A percentile compares a stretch with the other conserved stretches of the same genome.
Conservation (phyloP, 2,329 filamentous ascomycete species). For the Huntiella moniliformis region DNA sequence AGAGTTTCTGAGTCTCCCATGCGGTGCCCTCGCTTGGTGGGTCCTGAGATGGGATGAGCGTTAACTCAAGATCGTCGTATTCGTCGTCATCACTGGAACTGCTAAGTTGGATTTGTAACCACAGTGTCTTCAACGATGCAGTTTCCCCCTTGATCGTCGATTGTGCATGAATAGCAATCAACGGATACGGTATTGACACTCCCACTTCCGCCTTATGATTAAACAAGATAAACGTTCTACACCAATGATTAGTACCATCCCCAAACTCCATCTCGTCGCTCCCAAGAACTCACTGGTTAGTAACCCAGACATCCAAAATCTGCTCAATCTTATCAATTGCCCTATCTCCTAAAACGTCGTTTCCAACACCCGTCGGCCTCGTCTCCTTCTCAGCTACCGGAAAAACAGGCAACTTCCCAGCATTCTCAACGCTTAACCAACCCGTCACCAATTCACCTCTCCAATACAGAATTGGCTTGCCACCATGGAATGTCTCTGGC, state of each 20-base stretch:
- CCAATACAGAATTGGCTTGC: conserved; percentile 52
- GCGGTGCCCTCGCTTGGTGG: conserved; percentile 13
- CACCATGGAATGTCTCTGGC: conserved; percentile 50
- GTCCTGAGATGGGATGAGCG: conserved; percentile 33
- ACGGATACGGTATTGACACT: conserved; percentile 52
- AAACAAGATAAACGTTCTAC: conserved; percentile 39
- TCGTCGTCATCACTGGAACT: conserved; percentile 35
- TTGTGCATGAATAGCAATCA: conserved; percentile 57
- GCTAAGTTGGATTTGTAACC: conserved; percentile 50
- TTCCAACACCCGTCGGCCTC: conserved; percentile 18
- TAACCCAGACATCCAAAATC: conserved; percentile 37
- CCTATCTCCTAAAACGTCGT: conserved; percentile 17
- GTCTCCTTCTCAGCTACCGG: conserved; percentile 20
- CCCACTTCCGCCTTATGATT: conserved; percentile 38
- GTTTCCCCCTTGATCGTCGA: conserved; percentile 28
- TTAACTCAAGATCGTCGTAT: conserved; percentile 51
- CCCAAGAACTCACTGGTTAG: conserved; percentile 30
- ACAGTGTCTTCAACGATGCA: conserved; percentile 30
- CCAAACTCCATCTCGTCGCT: neutral
- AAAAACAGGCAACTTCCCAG: conserved; percentile 35
- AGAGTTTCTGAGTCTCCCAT: conserved; percentile 29
- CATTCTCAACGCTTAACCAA: conserved; percentile 35
- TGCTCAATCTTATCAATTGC: conserved; percentile 25
- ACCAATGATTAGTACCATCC: neutral
- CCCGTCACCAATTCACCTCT: conserved; percentile 38